Base-by-base conservation (phyloP, 1,284 basidiomycete genomes). In the Pseudomicrostroma phylloplanum region DNA sequence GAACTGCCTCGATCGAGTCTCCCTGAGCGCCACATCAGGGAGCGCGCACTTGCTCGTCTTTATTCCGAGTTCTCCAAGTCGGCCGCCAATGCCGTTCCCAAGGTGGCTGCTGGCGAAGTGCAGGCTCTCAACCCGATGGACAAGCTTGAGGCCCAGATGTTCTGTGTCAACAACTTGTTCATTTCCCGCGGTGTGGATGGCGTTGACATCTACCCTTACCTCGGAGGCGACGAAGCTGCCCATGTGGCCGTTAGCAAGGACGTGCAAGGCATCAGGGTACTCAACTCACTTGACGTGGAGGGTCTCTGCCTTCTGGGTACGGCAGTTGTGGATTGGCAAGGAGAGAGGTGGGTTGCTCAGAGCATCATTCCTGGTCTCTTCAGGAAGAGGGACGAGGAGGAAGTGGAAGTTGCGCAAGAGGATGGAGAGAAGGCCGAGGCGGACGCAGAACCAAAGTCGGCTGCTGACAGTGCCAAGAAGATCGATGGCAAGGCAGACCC, bases 381-480 rank as follows among this genome's bases (percentile, higher is more conserved):
- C 79, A 63, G 80, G 77, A 62, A 77, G 75, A 62, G 71, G 64
- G 60, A 79, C 63, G 74, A 76, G 19, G 60, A 64, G 12, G 73
- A 71, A n/a, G 61, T 60, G 8, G 66, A 59, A 6, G 57, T 57
- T 19, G 70, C 70, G 26, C 69, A 62, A 9, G 69, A 64, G 46
- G 68, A 70, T 39, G 63, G 69, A 17, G 21, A 48, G 43, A n/a
- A 17, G 17, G 43, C 12, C 43, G 43, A 48, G 43, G 43, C 21
- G 6, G 15, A 17, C 6, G 62, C 67, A 26, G 68, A 62, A 25
- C 62, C 62, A 8, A 66, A 61, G 12, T 62, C 63, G 23, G 72
- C 88, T 88, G 36, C 87, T 87, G 87, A 87, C 83, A 87, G 89
- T 67, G 88, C 88, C 61, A 86, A 89, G 81, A 87, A 88, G 57